These are phyloP conservation scores for Nymphaea colorata DNA, from an alignment of 164 flowering plant genomes.

Conservation along the genomic window DNA sequence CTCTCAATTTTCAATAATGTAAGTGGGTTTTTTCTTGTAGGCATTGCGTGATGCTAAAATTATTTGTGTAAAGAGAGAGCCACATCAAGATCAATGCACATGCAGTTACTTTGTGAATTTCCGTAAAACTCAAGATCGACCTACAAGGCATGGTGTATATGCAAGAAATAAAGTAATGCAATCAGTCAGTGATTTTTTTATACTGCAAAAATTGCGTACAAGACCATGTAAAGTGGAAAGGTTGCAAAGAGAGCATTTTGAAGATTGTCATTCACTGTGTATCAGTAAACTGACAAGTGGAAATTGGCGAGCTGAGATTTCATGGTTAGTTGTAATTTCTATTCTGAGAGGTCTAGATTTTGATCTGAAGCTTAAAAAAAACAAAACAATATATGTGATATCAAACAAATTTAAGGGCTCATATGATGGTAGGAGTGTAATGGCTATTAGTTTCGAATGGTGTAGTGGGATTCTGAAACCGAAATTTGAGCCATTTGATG, in stretches of 20 bases:
- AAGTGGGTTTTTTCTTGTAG: slow-evolving; percentile 22
- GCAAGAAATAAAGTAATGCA: slow-evolving; percentile 22
- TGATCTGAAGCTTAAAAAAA: slow-evolving; percentile 34
- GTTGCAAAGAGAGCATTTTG: slow-evolving; percentile 38
- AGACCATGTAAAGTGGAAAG: slow-evolving; percentile 27
- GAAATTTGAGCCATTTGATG: slow-evolving; percentile 9
- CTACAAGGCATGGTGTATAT: slow-evolving; percentile 18
- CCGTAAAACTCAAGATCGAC: slow-evolving; percentile 23
- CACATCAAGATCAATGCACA: slow-evolving; percentile 48
- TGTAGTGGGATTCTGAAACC: slow-evolving; percentile 24
- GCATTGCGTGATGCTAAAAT: slow-evolving; percentile 76
- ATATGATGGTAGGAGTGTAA: slow-evolving; percentile 6
- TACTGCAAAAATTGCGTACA: slow-evolving; percentile 50
- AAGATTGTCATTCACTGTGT: slow-evolving; percentile 34
- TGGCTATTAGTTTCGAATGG: slow-evolving; percentile 34
- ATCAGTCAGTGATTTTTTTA: slow-evolving; percentile 35
- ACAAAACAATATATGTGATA: slow-evolving; percentile 48
- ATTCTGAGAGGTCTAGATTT: slow-evolving; percentile 30
- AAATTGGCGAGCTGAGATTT: slow-evolving; percentile 39
- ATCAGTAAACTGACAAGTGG: slow-evolving; percentile 40
- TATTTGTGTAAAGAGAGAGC: slow-evolving; percentile 57
- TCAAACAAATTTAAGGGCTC: slow-evolving; percentile 15
- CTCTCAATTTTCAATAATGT: background rate
- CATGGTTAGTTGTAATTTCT: slow-evolving; percentile 78
- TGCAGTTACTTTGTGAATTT: slow-evolving; percentile 55